Evolutionary conservation across 2,329 filamentous ascomycete species (phyloP), one percentile per base, ranked within the genome.

Genomic region (Tolypocladium pustulatum): DNA sequence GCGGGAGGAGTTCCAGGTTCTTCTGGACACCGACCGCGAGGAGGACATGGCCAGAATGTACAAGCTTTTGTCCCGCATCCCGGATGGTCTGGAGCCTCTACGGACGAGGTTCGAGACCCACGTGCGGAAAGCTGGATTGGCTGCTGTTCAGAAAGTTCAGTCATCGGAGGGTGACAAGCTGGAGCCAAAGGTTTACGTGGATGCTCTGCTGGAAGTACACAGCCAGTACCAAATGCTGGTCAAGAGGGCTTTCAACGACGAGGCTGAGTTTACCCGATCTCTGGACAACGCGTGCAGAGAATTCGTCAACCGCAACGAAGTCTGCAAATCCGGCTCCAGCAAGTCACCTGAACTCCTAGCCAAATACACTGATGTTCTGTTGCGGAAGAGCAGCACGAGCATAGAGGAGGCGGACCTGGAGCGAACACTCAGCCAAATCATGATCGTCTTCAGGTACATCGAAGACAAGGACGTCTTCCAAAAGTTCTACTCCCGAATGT

Each of bases 401-500:
- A 90, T 91, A 17, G 94, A 97, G 70, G 94, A 99, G 70, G 88
- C 90, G 37, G 93, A 99, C 69, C 82, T 97, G 67, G 94, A 99
- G 75, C 87, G 88, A 64, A 88, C 91, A 37, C 78, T 97, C 36
- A 86, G 85, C 25, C 90, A 97, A 72, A 94, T 99, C 67, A 99
- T 99, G 94, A 97, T 93, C 1, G 91, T 99, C 58, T 99, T 99
- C 84, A 97, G 97, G 78, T 99, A 99, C 75, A 97, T 99, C 63
- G 94, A 99, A 72, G 95, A 99, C 76, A 99, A 99, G 80, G 94
- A 99, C 69, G 95, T 99, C 6, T 99, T 99, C 82, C 94, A 97
- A 74, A 99, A 97, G 74, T 99, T 97, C 76, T 99, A 99, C 76
- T 96, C 93, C 2, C 89, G 92, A 62, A 96, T 96, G 87, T 78